Percentiles rank a stretch among this genome's conserved stretches.
Conservation (phyloP, 2,329 filamentous ascomycete genomes). For the Apiospora kogelbergensis region DNA sequence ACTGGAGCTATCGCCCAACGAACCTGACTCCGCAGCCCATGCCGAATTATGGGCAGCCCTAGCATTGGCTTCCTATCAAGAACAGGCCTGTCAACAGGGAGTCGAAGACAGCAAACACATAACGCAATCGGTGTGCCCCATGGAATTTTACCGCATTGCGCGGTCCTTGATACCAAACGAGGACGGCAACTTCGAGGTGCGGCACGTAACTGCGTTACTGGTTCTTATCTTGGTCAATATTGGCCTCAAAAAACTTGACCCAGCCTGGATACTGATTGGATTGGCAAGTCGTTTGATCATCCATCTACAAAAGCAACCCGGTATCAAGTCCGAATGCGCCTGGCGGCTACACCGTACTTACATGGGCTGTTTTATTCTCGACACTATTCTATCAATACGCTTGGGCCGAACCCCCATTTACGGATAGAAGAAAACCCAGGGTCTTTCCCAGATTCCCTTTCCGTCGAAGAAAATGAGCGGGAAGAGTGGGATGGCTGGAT, state of each 20-base stretch:
- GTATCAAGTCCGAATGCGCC: constrained; percentile 20
- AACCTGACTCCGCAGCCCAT: constrained; percentile 40
- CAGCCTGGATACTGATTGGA: constrained; percentile 66
- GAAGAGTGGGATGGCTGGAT: constrained; percentile 77
- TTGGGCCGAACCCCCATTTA: constrained; percentile 52
- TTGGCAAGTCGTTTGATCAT: constrained; percentile 58
- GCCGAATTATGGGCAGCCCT: constrained; percentile 62
- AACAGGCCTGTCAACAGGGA: constrained; percentile 31
- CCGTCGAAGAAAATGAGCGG: constrained; percentile 61
- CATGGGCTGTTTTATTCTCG: constrained; percentile 62
- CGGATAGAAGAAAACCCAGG: constrained; percentile 43
- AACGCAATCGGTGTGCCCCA: constrained; percentile 28
- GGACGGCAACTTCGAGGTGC: constrained; percentile 47
- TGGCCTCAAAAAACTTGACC: constrained; percentile 52
- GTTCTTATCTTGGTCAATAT: constrained; percentile 64
- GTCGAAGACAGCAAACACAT: constrained; percentile 12
- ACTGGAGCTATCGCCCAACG: constrained; percentile 26
- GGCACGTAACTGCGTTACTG: constrained; percentile 56
- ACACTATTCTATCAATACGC: constrained; percentile 55
- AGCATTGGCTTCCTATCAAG: constrained; percentile 57
- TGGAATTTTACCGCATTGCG: constrained; percentile 51
- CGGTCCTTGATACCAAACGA: constrained; percentile 48
- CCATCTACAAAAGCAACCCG: constrained; percentile 39
- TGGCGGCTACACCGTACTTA: constrained; percentile 41
- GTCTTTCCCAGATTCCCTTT: constrained; percentile 27